These are phyloP conservation scores for Fistulina hepatica DNA, from an alignment of 1,284 basidiomycete genomes.

Conservation along the genomic window DNA sequence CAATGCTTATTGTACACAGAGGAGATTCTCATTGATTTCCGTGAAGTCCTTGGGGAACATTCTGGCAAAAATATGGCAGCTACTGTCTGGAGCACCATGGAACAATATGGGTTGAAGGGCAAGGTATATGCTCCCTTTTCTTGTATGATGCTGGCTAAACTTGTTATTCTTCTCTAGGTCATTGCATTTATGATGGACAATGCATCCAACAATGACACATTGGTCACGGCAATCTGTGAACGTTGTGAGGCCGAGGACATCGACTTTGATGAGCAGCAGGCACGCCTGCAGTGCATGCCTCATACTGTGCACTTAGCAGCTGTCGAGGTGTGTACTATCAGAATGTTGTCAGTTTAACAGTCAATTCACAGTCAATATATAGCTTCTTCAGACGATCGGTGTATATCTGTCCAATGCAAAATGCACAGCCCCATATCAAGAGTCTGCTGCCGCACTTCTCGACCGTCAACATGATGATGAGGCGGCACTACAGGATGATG, in stretches of 20 bases:
- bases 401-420: conserved; percentile 16
- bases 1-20: conserved; percentile 13
- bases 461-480: conserved; percentile 8
- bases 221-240: conserved; percentile 12
- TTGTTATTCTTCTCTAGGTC: conserved; percentile 9
- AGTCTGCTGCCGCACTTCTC: conserved; percentile 12
- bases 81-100: conserved; percentile 21
- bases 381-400: conserved; percentile 23
- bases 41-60: conserved; percentile 23
- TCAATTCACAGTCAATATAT: neutral
- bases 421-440: conserved; percentile 11
- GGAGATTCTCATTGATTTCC: conserved; percentile 25
- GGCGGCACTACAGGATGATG: conserved; percentile 4
- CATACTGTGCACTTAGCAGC: conserved; percentile 24
- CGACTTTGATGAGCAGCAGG: conserved; percentile 10
- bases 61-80: conserved; percentile 25
- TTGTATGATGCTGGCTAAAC: neutral
- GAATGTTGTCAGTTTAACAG: neutral
- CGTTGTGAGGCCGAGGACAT: conserved; percentile 7
- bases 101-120: conserved; percentile 16
- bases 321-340: conserved; percentile 17
- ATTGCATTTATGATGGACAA: conserved; percentile 21
- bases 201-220: conserved; percentile 22
- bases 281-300: conserved; percentile 20
- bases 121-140: conserved; percentile 10